These are phyloP conservation scores for Dissophora ornata DNA, from an alignment of 192 early-diverging fungal genomes.

Conservation along the genomic window DNA sequence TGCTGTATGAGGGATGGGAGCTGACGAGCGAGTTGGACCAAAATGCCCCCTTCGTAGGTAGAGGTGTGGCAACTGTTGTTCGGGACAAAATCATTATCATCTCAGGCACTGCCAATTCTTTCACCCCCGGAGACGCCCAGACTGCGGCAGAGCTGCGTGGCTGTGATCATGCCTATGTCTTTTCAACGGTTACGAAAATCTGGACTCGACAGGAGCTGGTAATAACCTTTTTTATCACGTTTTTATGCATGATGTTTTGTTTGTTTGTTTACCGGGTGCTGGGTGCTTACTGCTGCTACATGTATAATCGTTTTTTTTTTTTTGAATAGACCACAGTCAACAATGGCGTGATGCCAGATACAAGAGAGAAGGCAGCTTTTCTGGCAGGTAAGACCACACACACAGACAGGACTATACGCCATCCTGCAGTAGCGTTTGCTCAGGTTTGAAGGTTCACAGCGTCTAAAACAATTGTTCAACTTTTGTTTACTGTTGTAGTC, in stretches of 20 bases:
- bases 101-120: conserved; percentile 49
- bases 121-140: conserved; percentile 33
- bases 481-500: conserved; percentile 14
- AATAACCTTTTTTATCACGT: background rate
- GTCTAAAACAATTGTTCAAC: no score
- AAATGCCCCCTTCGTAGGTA: conserved; percentile 40
- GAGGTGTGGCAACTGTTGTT: conserved; percentile 36
- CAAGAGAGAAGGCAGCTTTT: conserved; percentile 41
- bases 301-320: background rate
- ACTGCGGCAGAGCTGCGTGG: conserved; percentile 16
- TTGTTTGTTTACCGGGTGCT: no score
- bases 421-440: no score
- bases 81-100: conserved; percentile 29
- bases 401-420: no score
- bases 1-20: conserved; percentile 37
- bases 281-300: no score
- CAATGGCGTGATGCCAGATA: conserved; percentile 27
- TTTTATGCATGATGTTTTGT: no score
- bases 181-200: conserved; percentile 6
- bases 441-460: no score
- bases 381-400: conserved; percentile 38
- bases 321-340: conserved; percentile 12
- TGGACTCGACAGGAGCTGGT: conserved; percentile 38
- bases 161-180: conserved; percentile 47
- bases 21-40: conserved; percentile 27